Evolutionary conservation across 116 monocot genomes (phyloP), one percentile per base, ranked within the genome.

Genomic region (Phalaenopsis hybrid): DNA sequence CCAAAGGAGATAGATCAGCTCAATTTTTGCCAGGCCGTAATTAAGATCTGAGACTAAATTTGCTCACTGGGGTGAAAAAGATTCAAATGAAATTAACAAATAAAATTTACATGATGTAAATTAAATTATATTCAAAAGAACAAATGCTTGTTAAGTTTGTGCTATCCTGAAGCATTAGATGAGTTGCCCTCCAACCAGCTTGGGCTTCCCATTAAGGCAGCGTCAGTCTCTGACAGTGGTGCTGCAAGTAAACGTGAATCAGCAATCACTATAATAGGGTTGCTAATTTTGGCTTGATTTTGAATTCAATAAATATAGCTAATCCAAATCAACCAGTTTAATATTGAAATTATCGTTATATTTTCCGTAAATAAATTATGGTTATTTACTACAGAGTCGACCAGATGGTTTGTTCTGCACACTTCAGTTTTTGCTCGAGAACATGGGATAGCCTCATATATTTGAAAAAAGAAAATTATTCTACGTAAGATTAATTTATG

Each of bases 161-260:
- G 37, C 5, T 34, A 72, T 31, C 72, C 37, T 34, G 45, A 45
- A 45, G 45, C 75, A n/a, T 41, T 44, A 17, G 44, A n/a, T 20
- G 43, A 77, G 77, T 51, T 77, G 9, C 20, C 44, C 77, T 77
- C 44, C 25, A 77, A 17, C 77, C 77, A 77, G 46, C 77, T 43
- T 12, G 51, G 75, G 45, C 75, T 75, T 17, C 31, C 97, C 86
- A 94, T 98, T 76, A 98, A 78, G 20, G 98, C 98, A 69, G 92
- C 88, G 85, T 98, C 98, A 63, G 90, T 94, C 57, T 98, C 98
- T 31, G 98, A 98, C 41, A 98, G 86, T 52, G 98, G 98, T 58
- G 95, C 98, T 98, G 94, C 91, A 90, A 45, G 45, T 34, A 20
- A 75, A 75, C 0, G 61, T 61, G 6, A 61, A 28, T 28, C 28